phyloP scores from a whole-genome alignment of 2,329 filamentous ascomycete species.

The Aspergillus amoenus region DNA sequence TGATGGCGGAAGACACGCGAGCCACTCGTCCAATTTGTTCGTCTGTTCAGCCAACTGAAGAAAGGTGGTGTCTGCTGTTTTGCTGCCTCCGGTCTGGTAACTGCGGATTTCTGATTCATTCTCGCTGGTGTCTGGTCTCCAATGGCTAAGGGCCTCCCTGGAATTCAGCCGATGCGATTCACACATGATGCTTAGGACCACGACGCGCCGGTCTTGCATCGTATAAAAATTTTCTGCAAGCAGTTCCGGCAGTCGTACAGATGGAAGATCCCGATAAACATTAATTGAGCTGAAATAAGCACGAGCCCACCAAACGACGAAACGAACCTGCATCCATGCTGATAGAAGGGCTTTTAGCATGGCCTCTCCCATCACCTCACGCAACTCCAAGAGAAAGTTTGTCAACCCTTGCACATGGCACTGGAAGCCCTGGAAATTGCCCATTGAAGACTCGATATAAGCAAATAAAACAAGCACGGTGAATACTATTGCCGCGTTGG shows the following conservation, averaged over 20 bases:
- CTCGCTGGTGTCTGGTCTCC: not conserved
- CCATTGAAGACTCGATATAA: constrained; percentile 24
- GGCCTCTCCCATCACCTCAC: not conserved
- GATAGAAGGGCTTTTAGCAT: constrained; percentile 16
- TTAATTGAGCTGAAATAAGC: constrained; percentile 24
- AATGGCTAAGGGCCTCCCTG: constrained; percentile 10
- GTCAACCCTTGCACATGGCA: constrained; percentile 20
- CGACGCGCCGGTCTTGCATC: constrained; percentile 17
- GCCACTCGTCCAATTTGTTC: constrained; percentile 19
- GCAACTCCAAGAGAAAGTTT: constrained; percentile 3
- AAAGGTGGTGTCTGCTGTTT: too few species aligned
- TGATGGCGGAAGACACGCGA: constrained; percentile 15
- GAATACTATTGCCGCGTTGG: constrained; percentile 9
- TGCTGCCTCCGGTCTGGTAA: too few species aligned
- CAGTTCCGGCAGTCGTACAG: constrained; percentile 10
- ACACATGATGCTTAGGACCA: constrained; percentile 22
- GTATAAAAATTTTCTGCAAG: not conserved
- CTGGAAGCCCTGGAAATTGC: constrained; percentile 24
- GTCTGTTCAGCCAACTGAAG: not conserved
- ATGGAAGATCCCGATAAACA: constrained; percentile 15
- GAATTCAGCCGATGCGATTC: constrained; percentile 25
- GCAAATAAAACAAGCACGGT: constrained; percentile 20
- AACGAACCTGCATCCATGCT: constrained; percentile 24
- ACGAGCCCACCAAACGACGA: constrained; percentile 28
- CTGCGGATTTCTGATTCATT: too few species aligned